These are phyloP conservation scores for Penicillium decumbens DNA, from an alignment of 2,329 filamentous ascomycete genomes.

Conservation along the genomic window DNA sequence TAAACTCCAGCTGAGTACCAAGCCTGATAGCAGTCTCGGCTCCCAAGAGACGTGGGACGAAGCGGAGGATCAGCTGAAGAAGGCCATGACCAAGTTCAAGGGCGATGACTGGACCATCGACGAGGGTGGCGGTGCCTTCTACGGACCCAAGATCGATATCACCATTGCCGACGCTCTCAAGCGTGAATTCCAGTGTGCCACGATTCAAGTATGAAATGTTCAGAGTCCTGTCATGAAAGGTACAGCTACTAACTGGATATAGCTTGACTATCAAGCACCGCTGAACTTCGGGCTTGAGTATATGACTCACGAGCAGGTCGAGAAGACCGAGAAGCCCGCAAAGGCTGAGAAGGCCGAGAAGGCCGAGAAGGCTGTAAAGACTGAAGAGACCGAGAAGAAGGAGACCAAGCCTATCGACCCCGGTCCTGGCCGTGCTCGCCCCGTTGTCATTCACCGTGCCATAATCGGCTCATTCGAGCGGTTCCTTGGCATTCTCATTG, in stretches of 20 bases:
- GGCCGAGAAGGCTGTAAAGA: slow-evolving; percentile 35
- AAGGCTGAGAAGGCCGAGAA: slow-evolving; percentile 34
- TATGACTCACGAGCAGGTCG: slow-evolving; percentile 62
- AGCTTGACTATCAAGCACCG: too few species aligned
- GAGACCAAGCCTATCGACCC: slow-evolving; percentile 39
- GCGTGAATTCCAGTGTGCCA: slow-evolving; percentile 83
- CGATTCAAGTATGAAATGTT: slow-evolving; percentile 65
- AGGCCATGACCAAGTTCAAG: slow-evolving; percentile 74
- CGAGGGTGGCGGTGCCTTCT: slow-evolving; percentile 93
- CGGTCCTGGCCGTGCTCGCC: slow-evolving; percentile 44
- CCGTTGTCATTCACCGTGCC: slow-evolving; percentile 50
- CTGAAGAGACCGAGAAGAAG: slow-evolving; percentile 42
- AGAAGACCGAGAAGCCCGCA: slow-evolving; percentile 35
- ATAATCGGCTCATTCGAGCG: slow-evolving; percentile 51
- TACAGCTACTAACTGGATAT: neutral
- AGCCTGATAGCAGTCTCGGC: slow-evolving; percentile 83
- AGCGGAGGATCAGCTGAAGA: slow-evolving; percentile 74
- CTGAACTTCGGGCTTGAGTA: slow-evolving; percentile 80
- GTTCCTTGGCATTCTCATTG: slow-evolving; percentile 49
- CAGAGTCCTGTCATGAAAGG: too few species aligned
- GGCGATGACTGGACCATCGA: slow-evolving; percentile 80
- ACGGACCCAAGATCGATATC: slow-evolving; percentile 97
- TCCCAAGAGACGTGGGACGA: slow-evolving; percentile 68
- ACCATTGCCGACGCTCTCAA: slow-evolving; percentile 83
- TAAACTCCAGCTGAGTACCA: slow-evolving; percentile 90